A percentile compares a stretch with the other conserved stretches of the same genome.
phyloP scores from a whole-genome alignment of 345 rosid genomes.

The Gossypium raimondii region DNA sequence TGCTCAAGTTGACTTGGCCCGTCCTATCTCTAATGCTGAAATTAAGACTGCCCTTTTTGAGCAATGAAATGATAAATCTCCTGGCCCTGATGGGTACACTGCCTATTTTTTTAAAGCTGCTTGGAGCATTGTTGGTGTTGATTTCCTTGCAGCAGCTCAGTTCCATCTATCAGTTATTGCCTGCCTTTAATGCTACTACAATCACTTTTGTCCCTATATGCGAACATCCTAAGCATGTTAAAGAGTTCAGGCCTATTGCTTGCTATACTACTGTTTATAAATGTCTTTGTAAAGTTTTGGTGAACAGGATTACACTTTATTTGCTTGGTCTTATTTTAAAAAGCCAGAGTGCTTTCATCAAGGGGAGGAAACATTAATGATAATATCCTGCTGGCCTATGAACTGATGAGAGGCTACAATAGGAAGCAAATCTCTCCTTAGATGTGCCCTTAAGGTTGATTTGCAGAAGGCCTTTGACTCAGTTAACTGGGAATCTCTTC shows the following conservation, averaged over 20 bases:
- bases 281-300: not conserved
- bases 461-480: too few relatives aligned
- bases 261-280: not conserved
- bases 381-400: not conserved
- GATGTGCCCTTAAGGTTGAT: too few relatives aligned
- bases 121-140: not conserved
- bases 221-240: not conserved
- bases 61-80: not conserved
- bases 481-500: not conserved
- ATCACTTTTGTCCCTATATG: not conserved
- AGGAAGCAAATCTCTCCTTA: too few relatives aligned
- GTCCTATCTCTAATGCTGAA: too few relatives aligned
- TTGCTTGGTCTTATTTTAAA: too few relatives aligned
- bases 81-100: not conserved
- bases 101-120: too few relatives aligned
- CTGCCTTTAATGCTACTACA: not conserved
- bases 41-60: too few relatives aligned
- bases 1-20: not conserved
- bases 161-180: not conserved
- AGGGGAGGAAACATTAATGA: not conserved
- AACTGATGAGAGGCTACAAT: too few relatives aligned
- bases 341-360: not conserved
- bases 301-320: too few relatives aligned
- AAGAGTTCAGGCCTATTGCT: not conserved
- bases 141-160: not conserved